These are phyloP conservation scores for Candolleomyces eurysporus DNA, from an alignment of 768 basidiomycete genomes.

Conservation along the genomic window DNA sequence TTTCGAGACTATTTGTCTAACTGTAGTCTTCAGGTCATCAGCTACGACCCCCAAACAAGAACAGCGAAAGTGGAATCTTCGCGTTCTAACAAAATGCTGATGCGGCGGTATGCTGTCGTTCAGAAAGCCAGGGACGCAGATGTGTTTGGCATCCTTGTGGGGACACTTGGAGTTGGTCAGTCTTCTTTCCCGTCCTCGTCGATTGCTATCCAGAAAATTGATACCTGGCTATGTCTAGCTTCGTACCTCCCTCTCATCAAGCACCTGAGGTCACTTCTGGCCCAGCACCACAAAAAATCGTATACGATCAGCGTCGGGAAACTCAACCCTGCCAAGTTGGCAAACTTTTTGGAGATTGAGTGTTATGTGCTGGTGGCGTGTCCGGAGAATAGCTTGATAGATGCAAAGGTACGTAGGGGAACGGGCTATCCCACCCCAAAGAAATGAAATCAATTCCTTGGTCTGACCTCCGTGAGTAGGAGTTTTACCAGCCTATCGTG, in stretches of 20 bases:
- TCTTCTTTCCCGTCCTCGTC: slow-evolving; percentile 4
- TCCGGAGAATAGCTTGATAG: slow-evolving; percentile 84
- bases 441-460: no score
- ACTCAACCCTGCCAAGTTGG: slow-evolving; percentile 91
- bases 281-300: slow-evolving; percentile 74
- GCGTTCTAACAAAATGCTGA: slow-evolving; percentile 77
- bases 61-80: slow-evolving; percentile 55
- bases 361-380: slow-evolving; percentile 96
- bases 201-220: no score
- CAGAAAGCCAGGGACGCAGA: slow-evolving; percentile 91
- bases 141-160: slow-evolving; percentile 93
- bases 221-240: slow-evolving; percentile 36
- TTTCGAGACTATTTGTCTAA: no score
- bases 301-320: slow-evolving; percentile 97
- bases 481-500: slow-evolving; percentile 87
- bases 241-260: slow-evolving; percentile 85
- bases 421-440: no score
- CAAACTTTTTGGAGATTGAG: slow-evolving; percentile 94
- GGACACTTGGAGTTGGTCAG: slow-evolving; percentile 87
- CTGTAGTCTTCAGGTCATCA: slow-evolving; percentile 54
- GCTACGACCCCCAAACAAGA: slow-evolving; percentile 63
- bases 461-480: slow-evolving; percentile 42
- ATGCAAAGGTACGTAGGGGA: slow-evolving; percentile 48
- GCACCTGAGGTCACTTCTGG: slow-evolving; percentile 71
- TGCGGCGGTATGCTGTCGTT: slow-evolving; percentile 84